These are phyloP conservation scores for Phytomonas francai DNA, from an alignment of 208 protist genomes.

Conservation along the genomic window DNA sequence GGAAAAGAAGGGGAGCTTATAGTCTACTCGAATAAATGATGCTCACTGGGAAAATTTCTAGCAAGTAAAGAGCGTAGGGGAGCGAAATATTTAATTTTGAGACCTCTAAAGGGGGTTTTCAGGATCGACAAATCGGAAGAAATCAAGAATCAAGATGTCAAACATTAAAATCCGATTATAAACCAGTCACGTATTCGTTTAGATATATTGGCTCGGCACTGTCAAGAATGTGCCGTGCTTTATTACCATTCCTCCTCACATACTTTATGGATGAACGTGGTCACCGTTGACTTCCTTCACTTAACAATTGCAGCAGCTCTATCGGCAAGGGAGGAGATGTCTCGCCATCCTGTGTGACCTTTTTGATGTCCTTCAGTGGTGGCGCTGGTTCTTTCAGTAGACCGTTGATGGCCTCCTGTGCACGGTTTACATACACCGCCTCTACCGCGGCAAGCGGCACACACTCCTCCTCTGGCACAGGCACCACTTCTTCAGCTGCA, in stretches of 20 bases:
- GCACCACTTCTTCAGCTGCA: slow-evolving; percentile 11
- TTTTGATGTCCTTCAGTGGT: slow-evolving; percentile 32
- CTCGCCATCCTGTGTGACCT: slow-evolving; percentile 64
- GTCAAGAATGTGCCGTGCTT: neutral
- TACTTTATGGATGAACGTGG: neutral
- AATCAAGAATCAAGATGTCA: neutral
- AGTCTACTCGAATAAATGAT: neutral
- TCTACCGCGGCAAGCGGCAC: slow-evolving; percentile 59
- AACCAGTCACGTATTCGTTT: neutral
- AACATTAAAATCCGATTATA: slow-evolving; percentile 8
- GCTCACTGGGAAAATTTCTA: neutral
- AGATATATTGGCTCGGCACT: neutral
- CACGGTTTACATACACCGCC: slow-evolving; percentile 46
- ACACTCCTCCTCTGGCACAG: slow-evolving; percentile 26
- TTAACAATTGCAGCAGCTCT: slow-evolving; percentile 72
- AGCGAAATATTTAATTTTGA: neutral
- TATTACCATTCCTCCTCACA: neutral
- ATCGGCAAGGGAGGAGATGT: slow-evolving; percentile 59
- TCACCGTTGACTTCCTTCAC: slow-evolving; percentile 16
- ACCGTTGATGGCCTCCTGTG: slow-evolving; percentile 49
- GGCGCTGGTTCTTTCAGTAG: slow-evolving; percentile 71
- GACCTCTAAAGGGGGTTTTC: neutral
- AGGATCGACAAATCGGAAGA: slow-evolving; percentile 1
- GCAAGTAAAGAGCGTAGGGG: neutral
- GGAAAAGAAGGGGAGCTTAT: neutral